Evolutionary conservation across 2,329 filamentous ascomycete species (phyloP).

Genomic region (Madurella mycetomatis): DNA sequence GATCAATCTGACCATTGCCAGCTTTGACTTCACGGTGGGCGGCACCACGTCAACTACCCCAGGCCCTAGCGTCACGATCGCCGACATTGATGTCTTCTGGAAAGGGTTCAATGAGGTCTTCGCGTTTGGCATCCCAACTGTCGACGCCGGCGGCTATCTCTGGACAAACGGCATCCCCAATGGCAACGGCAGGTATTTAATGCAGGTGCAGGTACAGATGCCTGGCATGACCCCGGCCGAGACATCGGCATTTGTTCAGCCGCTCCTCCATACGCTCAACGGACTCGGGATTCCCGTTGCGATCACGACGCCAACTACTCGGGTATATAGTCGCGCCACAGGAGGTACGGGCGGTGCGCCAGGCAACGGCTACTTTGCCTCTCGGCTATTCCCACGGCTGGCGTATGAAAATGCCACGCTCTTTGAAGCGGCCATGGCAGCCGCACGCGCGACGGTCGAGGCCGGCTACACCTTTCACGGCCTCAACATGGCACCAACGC

Average conservation of each 20-base stretch:
- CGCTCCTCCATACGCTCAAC: slow-evolving; percentile 31
- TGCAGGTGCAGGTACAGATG: slow-evolving; percentile 33
- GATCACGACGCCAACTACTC: slow-evolving; percentile 19
- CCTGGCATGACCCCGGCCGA: slow-evolving; percentile 26
- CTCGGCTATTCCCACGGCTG: slow-evolving; percentile 34
- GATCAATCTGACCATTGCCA: slow-evolving; percentile 12
- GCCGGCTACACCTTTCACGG: slow-evolving; percentile 34
- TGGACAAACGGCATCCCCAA: slow-evolving; percentile 28
- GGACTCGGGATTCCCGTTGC: slow-evolving; percentile 28
- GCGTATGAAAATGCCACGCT: slow-evolving; percentile 28
- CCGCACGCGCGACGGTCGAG: slow-evolving; percentile 32
- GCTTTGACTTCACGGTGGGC: slow-evolving; percentile 18
- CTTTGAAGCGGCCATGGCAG: slow-evolving; percentile 28
- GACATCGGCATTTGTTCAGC: slow-evolving; percentile 31
- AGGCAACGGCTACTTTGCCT: slow-evolving; percentile 25
- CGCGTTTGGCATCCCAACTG: slow-evolving; percentile 31
- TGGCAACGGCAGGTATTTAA: slow-evolving; percentile 28
- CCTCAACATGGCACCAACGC: slow-evolving; percentile 31
- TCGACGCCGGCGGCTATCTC: slow-evolving; percentile 36
- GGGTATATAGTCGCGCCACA: slow-evolving; percentile 3
- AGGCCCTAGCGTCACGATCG: slow-evolving; percentile 5
- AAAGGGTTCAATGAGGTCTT: slow-evolving; percentile 32
- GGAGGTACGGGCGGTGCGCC: slow-evolving; percentile 3
- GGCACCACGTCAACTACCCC: slow-evolving; percentile 1
- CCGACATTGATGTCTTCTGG: slow-evolving; percentile 27